Base-by-base conservation (phyloP, 352 stramenopile genomes). In the Saprolegnia diclina region DNA sequence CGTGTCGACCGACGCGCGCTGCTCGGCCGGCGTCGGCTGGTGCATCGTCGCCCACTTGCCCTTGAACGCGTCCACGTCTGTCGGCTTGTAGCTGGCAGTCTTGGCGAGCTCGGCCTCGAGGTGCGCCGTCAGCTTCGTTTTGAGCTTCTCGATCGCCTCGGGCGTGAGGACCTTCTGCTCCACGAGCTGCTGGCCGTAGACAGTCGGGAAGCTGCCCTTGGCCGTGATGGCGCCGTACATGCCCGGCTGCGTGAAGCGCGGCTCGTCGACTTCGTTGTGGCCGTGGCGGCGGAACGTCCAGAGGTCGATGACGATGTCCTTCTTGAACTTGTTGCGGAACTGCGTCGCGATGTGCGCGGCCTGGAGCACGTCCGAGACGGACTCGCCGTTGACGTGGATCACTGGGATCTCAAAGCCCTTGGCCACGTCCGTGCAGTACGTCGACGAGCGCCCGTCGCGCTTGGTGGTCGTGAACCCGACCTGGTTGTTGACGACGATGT, bases 181-280 rank as follows among this genome's bases (percentile, higher is more conserved):
- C 42, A 91, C 78, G 22, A 95, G 66, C 67, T 93, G 77, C 29
- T 84, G 63, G 10, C 79, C 85, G 72, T 85, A 96, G 40, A 88
- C 82, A 50, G 89, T 72, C 1, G 83, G 83, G 63, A 94, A 89
- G 22, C 79, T 81, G 21, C 76, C 81, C 1, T 82, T 74, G 64
- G 84, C 74, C 42, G 83, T 76, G 57, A 96, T 83, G 7, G 76
- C 77, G 22, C 80, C 76, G 72, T 96, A 95, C 87, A 95, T 94
- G 48, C 89, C 86, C 0, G 89, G 89, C 68, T 96, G 86, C 48
- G 89, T 96, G 71, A 96, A 92, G 19, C 83, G 80, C 16, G 89
- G 89, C 55, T 96, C 87, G 65, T 96, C 89, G 5, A 94, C 80
- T 73, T 96, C 89, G 68, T 96, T 96, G 82, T 96, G 89, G 56